Evolutionary conservation across 2,329 filamentous ascomycete genomes (phyloP).

Genomic region (Ceratocystis eucalypticola): DNA sequence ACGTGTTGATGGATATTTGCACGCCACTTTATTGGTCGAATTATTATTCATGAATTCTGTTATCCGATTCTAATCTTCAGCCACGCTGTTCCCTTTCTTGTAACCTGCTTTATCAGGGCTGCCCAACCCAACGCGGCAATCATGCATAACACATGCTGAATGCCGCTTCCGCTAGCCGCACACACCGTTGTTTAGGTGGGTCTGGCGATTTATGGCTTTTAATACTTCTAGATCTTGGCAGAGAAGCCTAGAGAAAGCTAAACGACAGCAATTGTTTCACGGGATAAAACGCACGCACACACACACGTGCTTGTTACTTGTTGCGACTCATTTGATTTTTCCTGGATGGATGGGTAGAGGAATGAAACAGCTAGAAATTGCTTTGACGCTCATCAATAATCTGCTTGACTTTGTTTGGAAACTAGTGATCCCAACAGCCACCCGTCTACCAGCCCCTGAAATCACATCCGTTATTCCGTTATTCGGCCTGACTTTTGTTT

Average conservation of each 20-base stretch:
- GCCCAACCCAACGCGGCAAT: too few relatives aligned
- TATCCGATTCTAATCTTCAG: background rate
- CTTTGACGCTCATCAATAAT: too few relatives aligned
- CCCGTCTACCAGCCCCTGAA: background rate
- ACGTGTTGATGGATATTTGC: background rate
- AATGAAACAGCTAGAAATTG: too few relatives aligned
- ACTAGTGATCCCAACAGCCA: too few relatives aligned
- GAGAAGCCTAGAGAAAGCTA: background rate
- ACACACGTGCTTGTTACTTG: background rate
- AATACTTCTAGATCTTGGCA: background rate
- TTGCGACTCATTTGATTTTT: background rate
- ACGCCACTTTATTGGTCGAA: background rate
- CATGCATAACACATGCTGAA: background rate
- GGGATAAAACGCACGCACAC: background rate
- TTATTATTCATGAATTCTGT: background rate
- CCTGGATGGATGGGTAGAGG: too few relatives aligned
- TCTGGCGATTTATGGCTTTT: background rate
- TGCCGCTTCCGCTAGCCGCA: background rate
- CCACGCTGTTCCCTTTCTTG: background rate
- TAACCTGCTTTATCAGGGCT: too few relatives aligned
- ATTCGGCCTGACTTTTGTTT: background rate
- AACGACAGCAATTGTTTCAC: background rate
- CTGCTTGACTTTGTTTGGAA: too few relatives aligned
- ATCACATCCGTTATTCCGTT: background rate
- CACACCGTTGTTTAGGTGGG: background rate